Base-by-base conservation (phyloP, 2,329 filamentous ascomycete genomes). In the Exophiala mesophila region DNA sequence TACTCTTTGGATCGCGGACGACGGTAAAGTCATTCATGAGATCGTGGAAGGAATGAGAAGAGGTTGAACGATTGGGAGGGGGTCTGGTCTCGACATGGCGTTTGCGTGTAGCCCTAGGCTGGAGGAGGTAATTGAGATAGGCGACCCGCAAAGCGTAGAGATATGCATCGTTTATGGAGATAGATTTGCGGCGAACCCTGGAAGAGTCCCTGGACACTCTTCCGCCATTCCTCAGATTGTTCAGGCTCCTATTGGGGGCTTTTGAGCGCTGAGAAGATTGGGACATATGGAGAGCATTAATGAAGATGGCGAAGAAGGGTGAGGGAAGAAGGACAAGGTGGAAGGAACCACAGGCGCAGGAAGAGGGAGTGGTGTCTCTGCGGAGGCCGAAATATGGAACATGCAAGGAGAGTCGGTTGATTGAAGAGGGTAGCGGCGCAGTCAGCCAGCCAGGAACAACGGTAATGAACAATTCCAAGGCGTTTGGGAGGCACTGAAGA, bases 41-140 rank as follows among this genome's bases (percentile, higher is more conserved):
- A 62, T 94, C 87, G 57, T 84, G 81, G 45, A 94, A 76, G 26
- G 77, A 80, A 38, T 76, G 85, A 46, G 83, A 85, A 47, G 81
- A 50, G n/a, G 24, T 34, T 2, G 50, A 75, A 47, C 86, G 80
- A 65, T 88, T 79, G 31, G 74, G 63, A 5, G 76, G 69, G 49
- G 79, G 76, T 56, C 79, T 81, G 36, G 82, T 69, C 19, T 53
- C 44, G 30, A 92, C 80, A 75, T 88, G 94, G 69, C 95, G 88
- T 59, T 90, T 85, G 60, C 88, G 80, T 67, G 90, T 92, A 58
- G 86, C 78, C 59, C 88, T 85, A 50, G 92, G 90, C 63, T 95
- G 88, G 39, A 98, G 77, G 32, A 97, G 81, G 65, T 98, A 94
- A 65, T 90, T 77, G 45, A 98, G 83, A 66, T 88, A 96, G 55